Percentiles rank a stretch among this genome's conserved stretches.
These are phyloP conservation scores for Clonostachys sp. DNA, from an alignment of 2,329 filamentous ascomycete genomes.

Conservation along the genomic window DNA sequence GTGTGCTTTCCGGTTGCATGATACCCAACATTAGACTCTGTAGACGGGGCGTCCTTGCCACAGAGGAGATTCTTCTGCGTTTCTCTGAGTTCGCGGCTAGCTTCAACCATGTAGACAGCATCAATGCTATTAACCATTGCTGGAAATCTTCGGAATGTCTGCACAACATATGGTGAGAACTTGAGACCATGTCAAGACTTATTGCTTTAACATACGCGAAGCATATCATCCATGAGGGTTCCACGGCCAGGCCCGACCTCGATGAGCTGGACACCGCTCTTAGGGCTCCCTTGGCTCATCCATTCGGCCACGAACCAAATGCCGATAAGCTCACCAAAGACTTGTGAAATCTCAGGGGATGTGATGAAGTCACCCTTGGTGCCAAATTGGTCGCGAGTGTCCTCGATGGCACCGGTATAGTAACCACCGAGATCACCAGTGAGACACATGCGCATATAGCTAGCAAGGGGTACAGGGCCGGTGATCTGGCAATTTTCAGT, in stretches of 20 bases:
- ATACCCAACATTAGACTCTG: constrained; percentile 69
- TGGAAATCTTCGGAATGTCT: constrained; percentile 84
- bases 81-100: constrained; percentile 72
- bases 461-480: constrained; percentile 84
- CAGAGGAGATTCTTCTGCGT: constrained; percentile 81
- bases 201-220: constrained; percentile 58
- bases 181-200: constrained; percentile 3
- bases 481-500: constrained; percentile 46
- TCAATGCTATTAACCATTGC: constrained; percentile 73
- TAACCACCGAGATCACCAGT: constrained; percentile 89
- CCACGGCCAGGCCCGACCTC: constrained; percentile 93
- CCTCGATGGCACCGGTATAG: constrained; percentile 72
- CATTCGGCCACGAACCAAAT: constrained; percentile 97
- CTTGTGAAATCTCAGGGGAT: constrained; percentile 93
- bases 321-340: constrained; percentile 91
- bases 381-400: constrained; percentile 84
- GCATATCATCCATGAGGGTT: constrained; percentile 94
- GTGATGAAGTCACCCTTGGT: constrained; percentile 92
- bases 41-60: constrained; percentile 60
- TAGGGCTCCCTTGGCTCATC: constrained; percentile 80
- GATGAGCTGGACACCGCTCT: constrained; percentile 76
- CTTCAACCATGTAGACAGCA: constrained; percentile 89
- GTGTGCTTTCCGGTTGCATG: constrained; percentile 73
- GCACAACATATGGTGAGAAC: not conserved
- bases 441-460: constrained; percentile 98